These are phyloP conservation scores for Colletotrichum lini DNA, from an alignment of 2,329 filamentous ascomycete genomes.

Conservation along the genomic window DNA sequence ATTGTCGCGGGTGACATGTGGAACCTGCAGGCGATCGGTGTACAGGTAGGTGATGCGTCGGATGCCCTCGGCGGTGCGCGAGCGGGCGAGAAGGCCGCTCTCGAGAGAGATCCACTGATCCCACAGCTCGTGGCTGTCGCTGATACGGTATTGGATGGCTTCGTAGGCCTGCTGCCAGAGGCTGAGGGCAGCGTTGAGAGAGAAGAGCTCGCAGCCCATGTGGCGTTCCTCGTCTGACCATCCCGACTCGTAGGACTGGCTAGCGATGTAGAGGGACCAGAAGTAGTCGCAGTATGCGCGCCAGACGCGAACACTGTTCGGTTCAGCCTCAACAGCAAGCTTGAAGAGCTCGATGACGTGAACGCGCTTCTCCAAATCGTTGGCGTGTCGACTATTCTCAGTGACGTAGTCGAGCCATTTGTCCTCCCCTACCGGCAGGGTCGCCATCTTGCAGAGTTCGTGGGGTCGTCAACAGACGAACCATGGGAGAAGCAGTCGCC, in stretches of 20 bases:
- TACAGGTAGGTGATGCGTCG: conserved; percentile 79
- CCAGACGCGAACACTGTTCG: conserved; percentile 82
- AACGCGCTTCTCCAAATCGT: conserved; percentile 76
- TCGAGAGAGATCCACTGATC: conserved; percentile 82
- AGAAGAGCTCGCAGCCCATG: conserved; percentile 80
- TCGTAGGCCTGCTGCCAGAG: conserved; percentile 81
- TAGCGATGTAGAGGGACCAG: conserved; percentile 77
- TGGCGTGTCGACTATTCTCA: conserved; percentile 74
- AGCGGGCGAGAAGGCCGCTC: conserved; percentile 74
- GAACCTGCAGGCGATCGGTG: conserved; percentile 77
- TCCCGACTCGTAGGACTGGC: conserved; percentile 68
- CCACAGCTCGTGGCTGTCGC: conserved; percentile 85
- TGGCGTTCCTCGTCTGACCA: conserved; percentile 78
- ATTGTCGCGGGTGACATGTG: conserved; percentile 81
- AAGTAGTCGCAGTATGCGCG: conserved; percentile 84
- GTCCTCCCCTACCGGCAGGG: conserved; percentile 78
- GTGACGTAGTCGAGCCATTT: conserved; percentile 84
- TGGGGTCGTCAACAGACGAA: conserved; percentile 39
- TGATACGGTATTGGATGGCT: conserved; percentile 80
- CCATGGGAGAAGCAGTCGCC: conserved; percentile 31
- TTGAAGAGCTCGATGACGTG: conserved; percentile 80
- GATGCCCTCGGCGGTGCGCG: conserved; percentile 69
- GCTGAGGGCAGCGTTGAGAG: conserved; percentile 74
- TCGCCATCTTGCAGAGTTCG: conserved; percentile 57
- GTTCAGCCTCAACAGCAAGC: conserved; percentile 78